phyloP scores from a whole-genome alignment of 1,284 basidiomycete genomes.

The Wallemia mellicola region DNA sequence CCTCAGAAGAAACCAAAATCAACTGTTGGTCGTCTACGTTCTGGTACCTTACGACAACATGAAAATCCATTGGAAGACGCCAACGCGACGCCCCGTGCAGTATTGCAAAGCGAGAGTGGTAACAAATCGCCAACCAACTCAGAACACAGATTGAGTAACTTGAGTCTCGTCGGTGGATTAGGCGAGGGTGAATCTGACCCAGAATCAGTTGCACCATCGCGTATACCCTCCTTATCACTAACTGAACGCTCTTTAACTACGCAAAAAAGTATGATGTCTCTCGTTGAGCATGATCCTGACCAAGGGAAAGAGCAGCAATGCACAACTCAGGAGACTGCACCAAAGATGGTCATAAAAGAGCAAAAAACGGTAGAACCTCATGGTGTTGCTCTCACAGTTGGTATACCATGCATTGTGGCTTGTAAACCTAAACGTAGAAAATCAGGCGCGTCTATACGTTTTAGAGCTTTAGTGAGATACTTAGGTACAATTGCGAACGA shows the following conservation, averaged over 20 bases:
- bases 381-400: slow-evolving; percentile 49
- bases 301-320: no score
- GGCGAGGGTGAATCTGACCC: neutral
- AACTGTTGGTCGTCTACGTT: neutral
- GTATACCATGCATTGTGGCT: slow-evolving; percentile 70
- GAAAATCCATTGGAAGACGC: neutral
- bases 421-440: slow-evolving; percentile 30
- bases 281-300: neutral
- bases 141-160: neutral
- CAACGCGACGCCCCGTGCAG: neutral
- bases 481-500: slow-evolving; percentile 56
- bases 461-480: slow-evolving; percentile 59
- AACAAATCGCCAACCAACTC: neutral
- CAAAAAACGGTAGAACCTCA: neutral
- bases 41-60: neutral
- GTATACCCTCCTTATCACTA: neutral
- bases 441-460: slow-evolving; percentile 16
- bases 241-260: neutral
- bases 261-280: neutral
- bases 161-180: neutral
- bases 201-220: neutral
- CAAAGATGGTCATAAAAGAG: no score
- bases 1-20: neutral
- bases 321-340: no score
- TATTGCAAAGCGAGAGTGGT: neutral